These are phyloP conservation scores for Phytopythium mirpurense DNA, from an alignment of 352 stramenopile genomes.

Conservation along the genomic window DNA sequence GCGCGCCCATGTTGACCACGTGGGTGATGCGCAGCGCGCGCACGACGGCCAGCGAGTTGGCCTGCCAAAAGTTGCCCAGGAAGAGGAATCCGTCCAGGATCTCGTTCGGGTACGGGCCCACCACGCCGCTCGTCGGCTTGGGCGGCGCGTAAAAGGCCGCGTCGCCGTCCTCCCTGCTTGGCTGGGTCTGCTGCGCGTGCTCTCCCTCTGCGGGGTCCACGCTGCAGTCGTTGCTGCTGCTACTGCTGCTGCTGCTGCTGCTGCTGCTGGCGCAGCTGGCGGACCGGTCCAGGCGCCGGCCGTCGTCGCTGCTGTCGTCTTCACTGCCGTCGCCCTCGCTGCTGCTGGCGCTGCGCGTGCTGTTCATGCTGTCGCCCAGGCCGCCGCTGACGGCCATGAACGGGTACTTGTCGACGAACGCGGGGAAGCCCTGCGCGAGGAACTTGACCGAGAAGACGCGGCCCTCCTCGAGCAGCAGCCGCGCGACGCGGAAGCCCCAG, in stretches of 20 bases:
- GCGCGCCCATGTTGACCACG: conserved; percentile 67
- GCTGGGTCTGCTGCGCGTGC: too few species aligned
- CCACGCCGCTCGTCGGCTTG: neutral
- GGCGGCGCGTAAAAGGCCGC: neutral
- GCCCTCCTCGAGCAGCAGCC: conserved; percentile 54
- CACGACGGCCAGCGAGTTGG: conserved; percentile 53
- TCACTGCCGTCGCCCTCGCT: conserved; percentile 2
- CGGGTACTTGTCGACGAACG: conserved; percentile 64
- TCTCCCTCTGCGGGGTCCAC: neutral
- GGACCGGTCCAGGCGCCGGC: conserved; percentile 1
- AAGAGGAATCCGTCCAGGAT: conserved; percentile 69
- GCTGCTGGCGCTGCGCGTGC: conserved; percentile 9
- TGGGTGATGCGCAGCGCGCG: conserved; percentile 58
- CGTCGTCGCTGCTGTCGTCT: neutral
- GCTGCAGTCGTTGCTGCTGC: neutral
- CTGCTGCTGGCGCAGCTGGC: neutral
- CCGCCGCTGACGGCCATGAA: conserved; percentile 40
- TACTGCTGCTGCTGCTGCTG: neutral
- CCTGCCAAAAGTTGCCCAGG: conserved; percentile 80
- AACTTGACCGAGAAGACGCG: conserved; percentile 73
- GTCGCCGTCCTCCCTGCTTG: too few species aligned
- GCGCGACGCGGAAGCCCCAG: conserved; percentile 64
- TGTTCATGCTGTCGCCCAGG: conserved; percentile 12
- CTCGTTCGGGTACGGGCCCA: conserved; percentile 67
- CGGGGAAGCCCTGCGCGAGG: conserved; percentile 52